Conservation (phyloP, 441 rosid genomes). For the Populus trichocarpa region DNA sequence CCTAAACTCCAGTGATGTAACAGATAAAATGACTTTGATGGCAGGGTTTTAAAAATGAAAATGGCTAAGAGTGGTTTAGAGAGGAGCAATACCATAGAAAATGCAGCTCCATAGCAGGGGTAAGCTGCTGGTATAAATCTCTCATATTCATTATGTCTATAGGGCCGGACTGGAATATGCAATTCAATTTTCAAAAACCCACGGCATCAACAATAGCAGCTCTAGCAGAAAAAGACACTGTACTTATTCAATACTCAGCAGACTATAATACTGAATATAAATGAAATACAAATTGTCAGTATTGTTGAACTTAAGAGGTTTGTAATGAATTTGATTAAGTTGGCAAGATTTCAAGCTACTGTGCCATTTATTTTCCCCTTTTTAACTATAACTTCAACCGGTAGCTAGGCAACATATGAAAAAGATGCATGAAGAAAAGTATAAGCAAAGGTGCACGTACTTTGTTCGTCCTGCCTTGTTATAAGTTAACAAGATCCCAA, state of each 20-base stretch:
- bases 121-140: conserved; percentile 60
- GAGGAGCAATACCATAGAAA: conserved; percentile 38
- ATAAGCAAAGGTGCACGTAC: not conserved
- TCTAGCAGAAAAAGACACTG: not conserved
- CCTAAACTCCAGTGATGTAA: not conserved
- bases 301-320: not conserved
- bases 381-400: not conserved
- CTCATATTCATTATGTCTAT: conserved; percentile 47
- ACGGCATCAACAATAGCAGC: conserved; percentile 3
- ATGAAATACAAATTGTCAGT: not conserved
- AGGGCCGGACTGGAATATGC: conserved; percentile 60
- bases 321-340: not conserved
- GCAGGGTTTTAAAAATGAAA: not conserved
- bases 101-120: conserved; percentile 54
- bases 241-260: not conserved
- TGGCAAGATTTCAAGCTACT: not conserved
- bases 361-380: not conserved
- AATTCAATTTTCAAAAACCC: conserved; percentile 12
- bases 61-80: not conserved
- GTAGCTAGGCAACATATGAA: not conserved
- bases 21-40: not conserved
- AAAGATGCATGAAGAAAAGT: not conserved
- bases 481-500: not conserved
- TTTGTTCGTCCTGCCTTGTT: not conserved
- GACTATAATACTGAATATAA: not conserved